These are phyloP conservation scores for Phanerochaete sordida DNA, from an alignment of 768 basidiomycete genomes.

Conservation along the genomic window DNA sequence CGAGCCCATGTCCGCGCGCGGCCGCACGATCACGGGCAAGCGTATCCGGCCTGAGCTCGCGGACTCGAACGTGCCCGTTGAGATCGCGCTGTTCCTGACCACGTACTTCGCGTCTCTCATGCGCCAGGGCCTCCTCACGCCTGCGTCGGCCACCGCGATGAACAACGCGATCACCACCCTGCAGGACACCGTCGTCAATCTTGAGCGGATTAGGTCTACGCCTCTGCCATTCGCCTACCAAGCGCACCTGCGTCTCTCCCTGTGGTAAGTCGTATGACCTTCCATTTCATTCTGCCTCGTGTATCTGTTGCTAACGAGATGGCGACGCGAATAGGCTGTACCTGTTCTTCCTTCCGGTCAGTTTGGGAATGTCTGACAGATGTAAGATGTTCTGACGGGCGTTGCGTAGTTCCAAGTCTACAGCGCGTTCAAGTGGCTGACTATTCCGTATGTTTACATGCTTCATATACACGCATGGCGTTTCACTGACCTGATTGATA, in stretches of 20 bases:
- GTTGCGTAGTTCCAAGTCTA: slow-evolving; percentile 47
- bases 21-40: slow-evolving; percentile 31
- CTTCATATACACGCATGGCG: not conserved
- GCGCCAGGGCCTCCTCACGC: slow-evolving; percentile 39
- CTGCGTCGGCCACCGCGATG: slow-evolving; percentile 50
- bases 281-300: not conserved
- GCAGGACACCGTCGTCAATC: slow-evolving; percentile 55
- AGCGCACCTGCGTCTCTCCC: slow-evolving; percentile 57
- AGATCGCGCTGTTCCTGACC: slow-evolving; percentile 52
- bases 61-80: slow-evolving; percentile 62
- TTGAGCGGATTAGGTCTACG: slow-evolving; percentile 61
- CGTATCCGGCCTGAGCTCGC: slow-evolving; percentile 35
- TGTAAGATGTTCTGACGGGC: not conserved
- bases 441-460: slow-evolving; percentile 41
- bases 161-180: slow-evolving; percentile 41
- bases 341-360: slow-evolving; percentile 25
- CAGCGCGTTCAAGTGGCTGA: slow-evolving; percentile 38
- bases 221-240: slow-evolving; percentile 71
- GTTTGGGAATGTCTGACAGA: not conserved
- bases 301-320: not conserved
- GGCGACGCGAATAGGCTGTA: slow-evolving; percentile 25
- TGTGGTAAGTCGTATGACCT: slow-evolving; percentile 45
- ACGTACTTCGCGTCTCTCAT: slow-evolving; percentile 50
- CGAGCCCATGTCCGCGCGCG: slow-evolving; percentile 18
- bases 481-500: not conserved